Evolutionary conservation across 2,329 filamentous ascomycete species (phyloP).

Genomic region (Clonostachys chloroleuca): DNA sequence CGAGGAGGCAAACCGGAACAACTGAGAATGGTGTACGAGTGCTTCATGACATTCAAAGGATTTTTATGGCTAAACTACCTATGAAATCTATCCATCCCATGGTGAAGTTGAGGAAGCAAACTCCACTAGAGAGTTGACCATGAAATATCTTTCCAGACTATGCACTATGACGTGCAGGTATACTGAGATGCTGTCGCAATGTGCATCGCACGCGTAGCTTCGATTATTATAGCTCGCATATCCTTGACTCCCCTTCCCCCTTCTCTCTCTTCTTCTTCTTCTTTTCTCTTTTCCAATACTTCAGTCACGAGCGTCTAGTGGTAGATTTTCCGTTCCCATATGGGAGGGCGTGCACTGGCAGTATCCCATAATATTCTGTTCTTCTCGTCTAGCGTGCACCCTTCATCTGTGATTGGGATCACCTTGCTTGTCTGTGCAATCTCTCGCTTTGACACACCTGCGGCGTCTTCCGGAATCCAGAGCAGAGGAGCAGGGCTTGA

Average conservation of each 20-base stretch:
- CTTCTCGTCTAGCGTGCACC: slow-evolving; percentile 65
- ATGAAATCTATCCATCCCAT: too few species aligned
- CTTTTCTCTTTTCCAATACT: too few species aligned
- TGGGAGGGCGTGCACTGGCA: slow-evolving; percentile 32
- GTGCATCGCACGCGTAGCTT: slow-evolving; percentile 41
- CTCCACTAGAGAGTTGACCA: too few species aligned
- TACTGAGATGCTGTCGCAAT: slow-evolving; percentile 19
- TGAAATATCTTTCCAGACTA: too few species aligned
- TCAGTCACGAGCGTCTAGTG: slow-evolving; percentile 16
- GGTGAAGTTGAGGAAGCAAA: too few species aligned
- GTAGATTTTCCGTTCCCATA: slow-evolving; percentile 35
- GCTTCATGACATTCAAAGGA: too few species aligned
- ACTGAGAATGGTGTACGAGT: too few species aligned
- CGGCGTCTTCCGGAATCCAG: slow-evolving; percentile 71
- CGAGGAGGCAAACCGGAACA: too few species aligned
- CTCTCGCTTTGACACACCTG: slow-evolving; percentile 68
- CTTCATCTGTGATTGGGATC: slow-evolving; percentile 69
- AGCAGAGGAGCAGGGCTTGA: slow-evolving; percentile 55
- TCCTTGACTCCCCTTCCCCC: too few species aligned
- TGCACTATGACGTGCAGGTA: too few species aligned
- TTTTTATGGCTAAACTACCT: too few species aligned
- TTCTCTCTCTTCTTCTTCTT: too few species aligned
- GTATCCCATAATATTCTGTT: slow-evolving; percentile 36
- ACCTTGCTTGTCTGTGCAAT: slow-evolving; percentile 61
- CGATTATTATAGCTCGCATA: slow-evolving; percentile 43